Evolutionary conservation across 2,329 filamentous ascomycete species (phyloP), one percentile per base, ranked within the genome.

Genomic region (Talaromyces sp.): DNA sequence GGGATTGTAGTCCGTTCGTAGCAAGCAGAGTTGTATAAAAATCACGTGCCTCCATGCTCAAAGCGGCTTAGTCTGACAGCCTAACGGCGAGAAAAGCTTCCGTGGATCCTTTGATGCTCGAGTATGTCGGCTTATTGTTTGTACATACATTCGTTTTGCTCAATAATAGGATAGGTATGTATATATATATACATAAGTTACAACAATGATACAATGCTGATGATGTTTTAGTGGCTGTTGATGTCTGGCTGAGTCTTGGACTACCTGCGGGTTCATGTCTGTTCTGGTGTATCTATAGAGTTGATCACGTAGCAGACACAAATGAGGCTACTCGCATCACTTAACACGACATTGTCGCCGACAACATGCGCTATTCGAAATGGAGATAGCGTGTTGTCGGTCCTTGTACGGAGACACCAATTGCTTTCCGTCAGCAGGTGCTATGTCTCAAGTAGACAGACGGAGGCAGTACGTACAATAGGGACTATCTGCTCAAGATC

Each of bases 61-160:
- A 59, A 59, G 25, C 17, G 34, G 56, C 2, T 59, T 59, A 59
- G 56, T 27, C 11, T 13, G 15, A 29, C 36, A 40, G 17, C n/a
- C 25, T 38, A 25, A 56, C 53, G 19, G n/a, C 29, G 31, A 56
- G 53, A 56, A 56, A 56, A 56, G 53, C 53, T 56, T 56, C 53
- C 31, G 53, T 22, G 19, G 29, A 56, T 56, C 53, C 53, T 56
- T 38, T 38, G 19, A 56, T 56, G 53, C 53, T 54, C 51, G 11
- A 34, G 29, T 34, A 54, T 29, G 5, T 38, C 53, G n/a, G 36
- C 49, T 53, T 53, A 31, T 3, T 53, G 31, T 19, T 27, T 54
- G 53, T 56, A 56, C 53, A 56, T 56, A 56, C n/a, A 19, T 40
- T 25, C 34, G 19, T 29, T 22, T 25, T n/a, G n/a, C n/a, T n/a